These are phyloP conservation scores for Polyporus tsugae DNA, from an alignment of 1,284 basidiomycete genomes.

Conservation along the genomic window DNA sequence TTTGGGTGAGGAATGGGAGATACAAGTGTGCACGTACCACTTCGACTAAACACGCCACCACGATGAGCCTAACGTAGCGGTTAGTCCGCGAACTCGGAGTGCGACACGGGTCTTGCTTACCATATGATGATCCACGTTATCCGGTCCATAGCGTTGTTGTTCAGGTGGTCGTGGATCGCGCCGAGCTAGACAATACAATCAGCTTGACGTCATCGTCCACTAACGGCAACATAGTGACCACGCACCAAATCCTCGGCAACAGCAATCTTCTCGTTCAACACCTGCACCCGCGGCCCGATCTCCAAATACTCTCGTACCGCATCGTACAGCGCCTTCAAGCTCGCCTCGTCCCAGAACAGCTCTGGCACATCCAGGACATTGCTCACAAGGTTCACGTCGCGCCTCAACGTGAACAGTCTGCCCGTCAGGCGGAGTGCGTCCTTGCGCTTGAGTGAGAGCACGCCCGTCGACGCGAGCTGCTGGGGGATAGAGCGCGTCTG, in stretches of 20 bases:
- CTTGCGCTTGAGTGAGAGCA: conserved; percentile 78
- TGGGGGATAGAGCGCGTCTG: conserved; percentile 83
- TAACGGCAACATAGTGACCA: conserved; percentile 28
- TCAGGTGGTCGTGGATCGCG: conserved; percentile 94
- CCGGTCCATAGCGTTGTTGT: conserved; percentile 91
- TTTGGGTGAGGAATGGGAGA: neutral
- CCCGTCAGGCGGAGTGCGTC: conserved; percentile 90
- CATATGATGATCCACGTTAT: conserved; percentile 97
- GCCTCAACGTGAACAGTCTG: conserved; percentile 86
- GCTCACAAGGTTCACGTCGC: conserved; percentile 92
- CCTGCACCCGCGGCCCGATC: conserved; percentile 85
- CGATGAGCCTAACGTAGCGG: conserved; percentile 71
- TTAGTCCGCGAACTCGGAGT: neutral
- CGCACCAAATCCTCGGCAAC: conserved; percentile 90
- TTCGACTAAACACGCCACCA: conserved; percentile 88
- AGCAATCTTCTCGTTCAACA: conserved; percentile 88
- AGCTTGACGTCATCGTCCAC: neutral
- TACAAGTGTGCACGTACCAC: conserved; percentile 52
- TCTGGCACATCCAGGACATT: conserved; percentile 97
- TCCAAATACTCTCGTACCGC: conserved; percentile 97
- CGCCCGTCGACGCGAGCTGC: conserved; percentile 84
- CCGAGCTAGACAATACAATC: conserved; percentile 67
- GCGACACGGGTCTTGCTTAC: conserved; percentile 46
- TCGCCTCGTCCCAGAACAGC: conserved; percentile 95
- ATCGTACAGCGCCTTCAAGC: conserved; percentile 89